These are phyloP conservation scores for Lactarius psammicola DNA, from an alignment of 768 basidiomycete genomes.

Conservation along the genomic window DNA sequence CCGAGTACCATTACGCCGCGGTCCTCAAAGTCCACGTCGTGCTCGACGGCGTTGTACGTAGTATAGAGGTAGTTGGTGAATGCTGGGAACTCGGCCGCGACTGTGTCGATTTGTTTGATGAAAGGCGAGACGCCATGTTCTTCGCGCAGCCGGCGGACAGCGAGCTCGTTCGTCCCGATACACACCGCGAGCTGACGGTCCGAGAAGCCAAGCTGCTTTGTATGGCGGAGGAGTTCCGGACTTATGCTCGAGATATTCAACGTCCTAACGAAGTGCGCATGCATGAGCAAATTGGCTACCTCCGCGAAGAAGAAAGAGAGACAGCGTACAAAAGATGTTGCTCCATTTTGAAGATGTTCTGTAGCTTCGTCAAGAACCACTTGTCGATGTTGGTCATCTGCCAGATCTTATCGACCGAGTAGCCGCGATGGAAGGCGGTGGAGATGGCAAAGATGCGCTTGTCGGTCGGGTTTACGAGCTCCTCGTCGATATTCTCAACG, in stretches of 20 bases:
- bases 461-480: conserved; percentile 92
- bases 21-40: conserved; percentile 87
- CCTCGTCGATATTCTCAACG: conserved; percentile 89
- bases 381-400: conserved; percentile 98
- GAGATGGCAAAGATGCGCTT: conserved; percentile 97
- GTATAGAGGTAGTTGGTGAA: conserved; percentile 99
- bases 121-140: conserved; percentile 82
- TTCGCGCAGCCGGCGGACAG: conserved; percentile 85
- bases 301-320: neutral
- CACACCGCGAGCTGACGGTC: conserved; percentile 84
- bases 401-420: conserved; percentile 94
- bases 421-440: conserved; percentile 88
- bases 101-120: conserved; percentile 98
- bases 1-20: conserved; percentile 96
- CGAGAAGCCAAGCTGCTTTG: conserved; percentile 96
- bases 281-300: neutral
- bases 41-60: conserved; percentile 95
- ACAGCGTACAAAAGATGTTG: conserved; percentile 63
- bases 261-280: conserved; percentile 42
- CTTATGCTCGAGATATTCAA: conserved; percentile 65
- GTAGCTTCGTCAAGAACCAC: conserved; percentile 93
- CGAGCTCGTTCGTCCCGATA: conserved; percentile 88
- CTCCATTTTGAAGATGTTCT: conserved; percentile 83
- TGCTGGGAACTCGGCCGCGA: conserved; percentile 98
- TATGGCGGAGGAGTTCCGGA: conserved; percentile 61